Percentiles rank a stretch among this genome's conserved stretches.
These are phyloP conservation scores for Lipomyces mesembrius DNA, from an alignment of 805 yeast genomes.

Conservation along the genomic window DNA sequence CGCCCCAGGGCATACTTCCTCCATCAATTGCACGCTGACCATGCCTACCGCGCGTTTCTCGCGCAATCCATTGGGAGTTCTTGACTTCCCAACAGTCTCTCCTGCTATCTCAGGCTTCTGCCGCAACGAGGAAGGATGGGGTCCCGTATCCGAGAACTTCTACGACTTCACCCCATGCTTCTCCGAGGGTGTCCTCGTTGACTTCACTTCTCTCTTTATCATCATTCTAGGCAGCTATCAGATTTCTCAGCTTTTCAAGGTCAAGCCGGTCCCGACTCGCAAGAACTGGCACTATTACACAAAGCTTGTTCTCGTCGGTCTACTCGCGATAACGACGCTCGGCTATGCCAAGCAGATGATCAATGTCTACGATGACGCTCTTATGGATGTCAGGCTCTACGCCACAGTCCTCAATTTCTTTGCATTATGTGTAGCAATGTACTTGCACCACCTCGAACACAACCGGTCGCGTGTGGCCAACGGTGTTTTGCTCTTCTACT, in stretches of 20 bases:
- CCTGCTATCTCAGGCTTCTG: slow-evolving; percentile 37
- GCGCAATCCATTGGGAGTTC: slow-evolving; percentile 11
- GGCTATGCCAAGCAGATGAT: slow-evolving; percentile 32
- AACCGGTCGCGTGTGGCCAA: slow-evolving; percentile 66
- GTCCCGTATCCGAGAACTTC: slow-evolving; percentile 43
- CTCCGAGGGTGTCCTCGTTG: slow-evolving; percentile 46
- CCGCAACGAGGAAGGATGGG: slow-evolving; percentile 46
- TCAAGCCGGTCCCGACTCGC: slow-evolving; percentile 37
- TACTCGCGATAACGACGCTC: slow-evolving; percentile 36
- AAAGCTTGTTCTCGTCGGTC: slow-evolving; percentile 38
- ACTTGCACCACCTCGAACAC: slow-evolving; percentile 73
- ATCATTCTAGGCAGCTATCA: slow-evolving; percentile 1
- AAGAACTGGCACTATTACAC: slow-evolving; percentile 38
- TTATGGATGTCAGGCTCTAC: slow-evolving; percentile 43
- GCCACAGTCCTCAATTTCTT: slow-evolving; percentile 49
- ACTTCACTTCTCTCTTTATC: slow-evolving; percentile 39
- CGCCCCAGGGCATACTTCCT: not conserved
- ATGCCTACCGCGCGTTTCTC: slow-evolving; percentile 10
- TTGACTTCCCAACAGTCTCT: slow-evolving; percentile 22
- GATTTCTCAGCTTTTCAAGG: slow-evolving; percentile 30
- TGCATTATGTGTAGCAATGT: slow-evolving; percentile 57
- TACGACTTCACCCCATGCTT: slow-evolving; percentile 49
- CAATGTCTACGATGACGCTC: slow-evolving; percentile 43
- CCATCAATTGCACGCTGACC: slow-evolving; percentile 1
- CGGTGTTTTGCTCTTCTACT: slow-evolving; percentile 71